phyloP scores from a whole-genome alignment of 2,329 filamentous ascomycete genomes.

The Diaporthe australafricana region DNA sequence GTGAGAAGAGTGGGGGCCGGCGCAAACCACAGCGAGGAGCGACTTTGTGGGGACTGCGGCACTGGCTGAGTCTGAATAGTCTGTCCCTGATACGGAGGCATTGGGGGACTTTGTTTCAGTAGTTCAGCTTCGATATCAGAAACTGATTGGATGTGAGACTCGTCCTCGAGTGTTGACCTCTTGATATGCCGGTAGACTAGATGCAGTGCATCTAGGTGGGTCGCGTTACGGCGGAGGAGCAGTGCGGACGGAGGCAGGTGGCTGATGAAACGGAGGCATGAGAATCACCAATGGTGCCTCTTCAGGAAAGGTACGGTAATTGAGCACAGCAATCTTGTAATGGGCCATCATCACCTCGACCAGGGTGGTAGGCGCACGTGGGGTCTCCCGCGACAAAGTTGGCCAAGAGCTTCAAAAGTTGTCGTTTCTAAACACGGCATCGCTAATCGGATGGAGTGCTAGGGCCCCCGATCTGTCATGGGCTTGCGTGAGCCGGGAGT shows the following conservation, averaged over 20 bases:
- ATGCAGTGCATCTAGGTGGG: slow-evolving; percentile 10
- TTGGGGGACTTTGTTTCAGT: slow-evolving; percentile 32
- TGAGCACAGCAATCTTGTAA: neutral
- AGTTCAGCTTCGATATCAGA: slow-evolving; percentile 28
- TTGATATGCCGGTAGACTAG: slow-evolving; percentile 1
- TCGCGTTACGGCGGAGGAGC: neutral
- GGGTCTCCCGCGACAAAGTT: neutral
- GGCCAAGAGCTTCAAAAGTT: slow-evolving; percentile 1
- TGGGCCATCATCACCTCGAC: neutral
- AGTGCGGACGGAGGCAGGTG: neutral
- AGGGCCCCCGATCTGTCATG: slow-evolving; percentile 17
- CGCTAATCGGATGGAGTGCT: slow-evolving; percentile 14
- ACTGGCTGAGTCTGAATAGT: slow-evolving; percentile 15
- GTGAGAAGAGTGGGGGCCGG: slow-evolving; percentile 31
- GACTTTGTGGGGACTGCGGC: slow-evolving; percentile 30
- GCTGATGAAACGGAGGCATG: slow-evolving; percentile 8
- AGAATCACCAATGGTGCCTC: neutral
- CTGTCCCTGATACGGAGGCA: slow-evolving; percentile 1
- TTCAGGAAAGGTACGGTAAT: slow-evolving; percentile 9
- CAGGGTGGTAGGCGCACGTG: slow-evolving; percentile 16
- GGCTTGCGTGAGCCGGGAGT: slow-evolving; percentile 12
- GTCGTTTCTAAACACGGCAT: slow-evolving; percentile 4
- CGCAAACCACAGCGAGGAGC: slow-evolving; percentile 32
- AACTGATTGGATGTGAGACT: neutral
- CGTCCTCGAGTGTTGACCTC: neutral